phyloP scores from a whole-genome alignment of 2,329 filamentous ascomycete genomes.

The Monosporascus sp. region DNA sequence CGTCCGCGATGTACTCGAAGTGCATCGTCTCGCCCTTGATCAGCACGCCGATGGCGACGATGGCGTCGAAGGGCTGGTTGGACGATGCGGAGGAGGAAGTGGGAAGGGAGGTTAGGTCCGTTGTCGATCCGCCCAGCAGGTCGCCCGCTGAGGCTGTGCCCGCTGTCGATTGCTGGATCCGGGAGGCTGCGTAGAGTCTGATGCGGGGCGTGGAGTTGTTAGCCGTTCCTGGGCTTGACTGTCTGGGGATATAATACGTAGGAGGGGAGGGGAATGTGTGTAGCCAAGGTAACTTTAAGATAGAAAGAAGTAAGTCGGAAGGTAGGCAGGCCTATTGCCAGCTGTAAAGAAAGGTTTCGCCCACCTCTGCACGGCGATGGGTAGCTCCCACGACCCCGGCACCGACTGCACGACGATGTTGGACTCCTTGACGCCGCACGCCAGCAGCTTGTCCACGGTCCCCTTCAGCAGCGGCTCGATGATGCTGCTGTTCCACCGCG shows the following conservation, averaged over 20 bases:
- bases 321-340: no score
- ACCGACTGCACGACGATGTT: slow-evolving; percentile 89
- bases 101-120: slow-evolving; percentile 56
- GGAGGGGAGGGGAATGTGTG: no score
- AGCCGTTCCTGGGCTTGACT: background rate
- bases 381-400: slow-evolving; percentile 91
- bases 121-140: slow-evolving; percentile 63
- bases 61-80: slow-evolving; percentile 72
- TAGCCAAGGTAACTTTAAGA: no score
- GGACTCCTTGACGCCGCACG: slow-evolving; percentile 74
- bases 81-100: slow-evolving; percentile 32
- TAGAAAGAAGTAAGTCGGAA: slow-evolving; percentile 3
- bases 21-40: slow-evolving; percentile 99
- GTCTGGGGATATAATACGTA: no score
- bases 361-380: slow-evolving; percentile 81
- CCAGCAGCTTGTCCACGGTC: slow-evolving; percentile 69
- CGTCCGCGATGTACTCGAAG: slow-evolving; percentile 96
- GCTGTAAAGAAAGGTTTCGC: slow-evolving; percentile 13
- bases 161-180: slow-evolving; percentile 69
- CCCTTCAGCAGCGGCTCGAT: slow-evolving; percentile 82
- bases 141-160: slow-evolving; percentile 66
- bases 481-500: slow-evolving; percentile 87
- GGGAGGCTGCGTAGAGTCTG: slow-evolving; percentile 79
- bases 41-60: slow-evolving; percentile 91
- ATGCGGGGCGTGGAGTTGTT: background rate